These are phyloP conservation scores for Lepidium sativum DNA, from an alignment of 345 rosid species.

Conservation along the genomic window DNA sequence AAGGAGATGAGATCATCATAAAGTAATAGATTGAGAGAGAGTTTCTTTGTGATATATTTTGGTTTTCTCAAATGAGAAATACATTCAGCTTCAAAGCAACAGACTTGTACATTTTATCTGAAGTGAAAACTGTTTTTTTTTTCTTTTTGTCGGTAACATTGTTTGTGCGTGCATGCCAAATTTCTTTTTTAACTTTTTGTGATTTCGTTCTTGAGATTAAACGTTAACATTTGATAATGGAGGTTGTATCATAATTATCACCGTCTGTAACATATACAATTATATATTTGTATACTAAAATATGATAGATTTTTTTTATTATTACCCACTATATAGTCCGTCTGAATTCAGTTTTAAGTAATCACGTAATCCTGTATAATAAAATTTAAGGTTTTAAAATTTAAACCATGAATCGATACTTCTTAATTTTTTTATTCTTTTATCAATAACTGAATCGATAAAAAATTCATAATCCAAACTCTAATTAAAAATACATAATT, in stretches of 20 bases:
- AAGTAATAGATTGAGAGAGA: constrained; percentile 3
- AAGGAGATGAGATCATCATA: constrained; percentile 10
- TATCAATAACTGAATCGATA: no score
- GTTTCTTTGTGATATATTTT: not conserved
- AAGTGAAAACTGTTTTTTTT: constrained; percentile 1
- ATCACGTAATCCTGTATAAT: no score
- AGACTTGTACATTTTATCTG: constrained; percentile 17
- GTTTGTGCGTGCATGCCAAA: constrained; percentile 13
- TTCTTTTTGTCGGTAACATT: constrained; percentile 15
- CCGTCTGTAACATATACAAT: not conserved
- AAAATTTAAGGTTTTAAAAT: no score
- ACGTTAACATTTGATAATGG: constrained; percentile 11
- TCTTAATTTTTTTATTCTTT: no score
- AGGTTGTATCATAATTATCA: not conserved
- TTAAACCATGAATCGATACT: no score
- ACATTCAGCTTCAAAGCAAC: constrained; percentile 20
- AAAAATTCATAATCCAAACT: no score
- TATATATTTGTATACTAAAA: not conserved
- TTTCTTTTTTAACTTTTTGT: not conserved
- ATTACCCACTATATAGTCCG: no score
- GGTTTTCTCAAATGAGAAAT: not conserved
- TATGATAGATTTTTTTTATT: no score
- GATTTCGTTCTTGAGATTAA: not conserved
- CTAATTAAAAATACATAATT: no score
- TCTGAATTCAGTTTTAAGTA: no score